Base-by-base conservation (phyloP, 2,329 filamentous ascomycete species). In the Tolypocladium album region DNA sequence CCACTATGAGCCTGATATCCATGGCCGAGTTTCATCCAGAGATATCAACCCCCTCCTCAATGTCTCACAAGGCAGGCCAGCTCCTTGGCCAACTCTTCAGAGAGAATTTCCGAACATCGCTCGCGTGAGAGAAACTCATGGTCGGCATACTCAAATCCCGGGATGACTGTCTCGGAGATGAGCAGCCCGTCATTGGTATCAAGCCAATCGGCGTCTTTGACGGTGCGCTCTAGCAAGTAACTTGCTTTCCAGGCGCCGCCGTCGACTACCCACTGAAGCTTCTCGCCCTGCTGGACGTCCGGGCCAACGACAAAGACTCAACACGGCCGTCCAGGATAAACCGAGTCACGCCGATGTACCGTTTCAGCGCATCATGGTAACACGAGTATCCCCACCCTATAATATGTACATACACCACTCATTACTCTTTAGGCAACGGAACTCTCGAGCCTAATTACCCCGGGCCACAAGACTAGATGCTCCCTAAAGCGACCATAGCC, bases 101-200 rank as follows among this genome's bases (percentile, higher is more conserved):
- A 77, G 1, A 89, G 70, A 38, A 88, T 64, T n/a, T 78, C 72
- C 47, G 71, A 68, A 64, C 88, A 74, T 15, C 74, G 74, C 55
- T 81, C 75, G 17, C 68, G 69, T 6, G 75, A 77, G 65, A 90
- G 75, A 65, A 89, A 89, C 67, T 88, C 84, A 69, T 89, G 85
- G 69, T 89, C 85, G 60, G 75, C 77, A 64, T 78, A 88, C 67
- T 88, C 85, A 66, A 89, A 89, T 0, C 86, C 87, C 0, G 86
- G 86, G 9, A 88, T 78, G 1, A 88, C 85, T 0, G 84, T 87
- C 75, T 89, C 85, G 56, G 81, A 84, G 61, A 89, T 88, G 72
- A 89, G 74, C 65, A 88, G 69, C 0, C 82, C 83, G 22, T 75
- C 76, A 43, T 73, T 75, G 43, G 65, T 69, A 34, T 67, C 70